Conservation (phyloP, 2,329 filamentous ascomycete species). For the Chaetomium sp. region DNA sequence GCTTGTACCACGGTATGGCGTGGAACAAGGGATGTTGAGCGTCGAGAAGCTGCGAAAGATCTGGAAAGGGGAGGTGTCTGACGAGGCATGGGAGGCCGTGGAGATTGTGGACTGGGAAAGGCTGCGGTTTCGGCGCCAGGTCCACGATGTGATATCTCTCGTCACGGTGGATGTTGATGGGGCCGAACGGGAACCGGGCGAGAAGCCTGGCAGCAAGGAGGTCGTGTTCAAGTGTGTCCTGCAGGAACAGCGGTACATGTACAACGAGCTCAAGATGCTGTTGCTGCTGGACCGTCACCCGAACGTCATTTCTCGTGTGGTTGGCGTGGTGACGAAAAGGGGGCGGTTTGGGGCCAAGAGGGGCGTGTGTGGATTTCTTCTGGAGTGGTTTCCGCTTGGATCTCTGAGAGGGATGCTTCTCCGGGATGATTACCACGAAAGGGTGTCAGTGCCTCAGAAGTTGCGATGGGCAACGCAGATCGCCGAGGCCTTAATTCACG, state of each 20-base stretch:
- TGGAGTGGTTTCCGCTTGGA: constrained; percentile 19
- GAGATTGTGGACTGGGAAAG: constrained; percentile 15
- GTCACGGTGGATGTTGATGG: constrained; percentile 8
- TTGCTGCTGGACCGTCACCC: constrained; percentile 15
- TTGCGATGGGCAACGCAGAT: constrained; percentile 21
- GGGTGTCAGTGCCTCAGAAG: constrained; percentile 6
- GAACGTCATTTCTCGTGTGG: constrained; percentile 15
- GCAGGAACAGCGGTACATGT: constrained; percentile 22
- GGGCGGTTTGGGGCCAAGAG: constrained; percentile 17
- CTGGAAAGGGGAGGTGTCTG: constrained; percentile 9
- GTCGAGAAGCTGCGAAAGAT: constrained; percentile 15
- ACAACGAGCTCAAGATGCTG: constrained; percentile 24
- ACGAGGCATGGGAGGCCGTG: constrained; percentile 13
- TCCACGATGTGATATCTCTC: constrained; percentile 22
- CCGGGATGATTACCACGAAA: not conserved
- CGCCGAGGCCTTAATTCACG: constrained; percentile 18
- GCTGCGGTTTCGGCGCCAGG: constrained; percentile 16
- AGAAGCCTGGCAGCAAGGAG: not conserved
- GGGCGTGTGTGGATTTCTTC: constrained; percentile 22
- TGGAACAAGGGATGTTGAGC: constrained; percentile 21
- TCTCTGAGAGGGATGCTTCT: constrained; percentile 16
- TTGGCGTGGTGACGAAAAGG: constrained; percentile 17
- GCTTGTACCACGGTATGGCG: constrained; percentile 17
- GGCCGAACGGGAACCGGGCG: not conserved
- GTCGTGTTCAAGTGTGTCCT: constrained; percentile 21